Evolutionary conservation across 345 rosid genomes (phyloP), one percentile per base, ranked within the genome.

Genomic region (Excoecaria agallocha): DNA sequence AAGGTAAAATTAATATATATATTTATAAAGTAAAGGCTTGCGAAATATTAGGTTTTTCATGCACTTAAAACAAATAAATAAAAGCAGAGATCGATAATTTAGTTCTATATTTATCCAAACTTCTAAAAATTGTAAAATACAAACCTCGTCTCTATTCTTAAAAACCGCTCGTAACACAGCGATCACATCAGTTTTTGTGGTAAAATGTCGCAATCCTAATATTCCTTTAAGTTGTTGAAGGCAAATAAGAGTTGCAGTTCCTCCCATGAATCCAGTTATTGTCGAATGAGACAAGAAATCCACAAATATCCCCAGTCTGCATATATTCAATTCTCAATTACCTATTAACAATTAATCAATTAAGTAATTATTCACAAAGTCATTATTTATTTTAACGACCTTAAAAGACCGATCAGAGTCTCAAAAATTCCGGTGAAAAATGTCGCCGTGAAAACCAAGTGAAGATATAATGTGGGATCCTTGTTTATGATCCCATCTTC

Each of bases 201-300:
- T 92, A 76, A 94, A 92, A 68, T 88, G 88, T 0, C 17, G 68
- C 79, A 94, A 35, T 17, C 98, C 98, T 41, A 94, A 75, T n/a
- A 92, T 25, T 69, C 96, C 96, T 79, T 90, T 94, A 73, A 94
- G 74, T 75, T 94, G 98, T 76, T 94, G 97, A 22, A 92, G 84
- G 63, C 84, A 85, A 37, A 94, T 92, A 9, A 94, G 79, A 4
- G 85, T 75, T 1, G 98, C 97, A 1, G 97, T 92, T 51, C 97
- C 97, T 35, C 89, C 89, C 97, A 94, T 92, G 88, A 94, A 92
- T 30, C 98, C 98, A 4, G 89, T 85, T 73, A 94, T 94, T 9
- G 98, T 94, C 0, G 98, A 90, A 72, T 92, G 97, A 15, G 98
- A 87, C 76, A 94, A 61, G 79, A 94, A 92, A 77, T 94, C 98